phyloP scores from a whole-genome alignment of 345 rosid species.

The Pistacia integerrima region DNA sequence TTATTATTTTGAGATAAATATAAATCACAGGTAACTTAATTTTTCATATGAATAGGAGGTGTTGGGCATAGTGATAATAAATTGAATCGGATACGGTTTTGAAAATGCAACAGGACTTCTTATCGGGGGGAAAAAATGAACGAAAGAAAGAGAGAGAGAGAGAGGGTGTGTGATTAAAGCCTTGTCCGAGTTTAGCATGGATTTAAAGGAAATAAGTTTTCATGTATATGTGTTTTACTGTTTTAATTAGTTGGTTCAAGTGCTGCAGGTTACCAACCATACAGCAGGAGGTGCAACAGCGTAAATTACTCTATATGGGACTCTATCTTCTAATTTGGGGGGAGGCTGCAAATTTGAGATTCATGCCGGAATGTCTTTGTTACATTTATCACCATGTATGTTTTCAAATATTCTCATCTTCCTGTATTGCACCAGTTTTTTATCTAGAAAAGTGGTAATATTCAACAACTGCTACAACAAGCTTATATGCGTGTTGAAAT shows the following conservation, averaged over 20 bases:
- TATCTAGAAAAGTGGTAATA: constrained; percentile 1
- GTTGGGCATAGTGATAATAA: neutral
- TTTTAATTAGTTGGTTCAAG: constrained; percentile 13
- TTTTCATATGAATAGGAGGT: neutral
- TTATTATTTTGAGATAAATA: neutral
- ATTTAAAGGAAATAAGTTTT: neutral
- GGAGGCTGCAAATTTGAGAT: constrained; percentile 97
- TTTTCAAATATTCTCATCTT: constrained; percentile 16
- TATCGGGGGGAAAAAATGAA: too few relatives aligned
- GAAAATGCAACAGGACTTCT: neutral
- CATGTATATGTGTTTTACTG: constrained; percentile 1
- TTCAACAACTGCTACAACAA: neutral
- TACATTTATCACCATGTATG: constrained; percentile 98
- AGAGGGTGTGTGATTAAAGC: too few relatives aligned
- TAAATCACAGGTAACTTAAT: neutral
- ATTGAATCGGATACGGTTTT: neutral
- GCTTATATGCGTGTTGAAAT: neutral
- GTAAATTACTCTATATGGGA: constrained; percentile 93
- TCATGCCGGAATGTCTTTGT: constrained; percentile 99
- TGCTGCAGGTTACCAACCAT: constrained; percentile 93
- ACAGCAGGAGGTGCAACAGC: constrained; percentile 99
- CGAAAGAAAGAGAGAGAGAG: too few relatives aligned
- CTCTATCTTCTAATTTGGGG: constrained; percentile 99
- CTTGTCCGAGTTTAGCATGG: neutral
- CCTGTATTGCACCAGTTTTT: constrained; percentile 18